phyloP scores from a whole-genome alignment of 768 basidiomycete species.

The Lactarius psammicola region DNA sequence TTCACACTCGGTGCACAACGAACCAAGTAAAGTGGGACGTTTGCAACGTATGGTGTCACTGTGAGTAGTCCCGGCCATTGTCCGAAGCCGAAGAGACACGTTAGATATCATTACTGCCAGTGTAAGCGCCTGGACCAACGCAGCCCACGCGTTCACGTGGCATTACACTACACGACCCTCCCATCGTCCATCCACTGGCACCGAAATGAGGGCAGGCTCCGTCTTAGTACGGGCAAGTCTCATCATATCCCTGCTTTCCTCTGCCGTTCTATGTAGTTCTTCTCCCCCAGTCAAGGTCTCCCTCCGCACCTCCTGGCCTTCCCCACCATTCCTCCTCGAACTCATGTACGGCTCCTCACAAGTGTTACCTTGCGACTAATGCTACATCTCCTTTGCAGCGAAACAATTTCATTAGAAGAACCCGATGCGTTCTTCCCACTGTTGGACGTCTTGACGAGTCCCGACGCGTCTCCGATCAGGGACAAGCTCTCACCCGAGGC shows the following conservation, averaged over 20 bases:
- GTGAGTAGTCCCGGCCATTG: too few species aligned
- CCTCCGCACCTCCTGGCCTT: slow-evolving; percentile 40
- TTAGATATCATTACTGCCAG: too few species aligned
- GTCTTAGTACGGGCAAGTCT: slow-evolving; percentile 9
- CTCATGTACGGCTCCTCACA: slow-evolving; percentile 10
- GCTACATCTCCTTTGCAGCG: slow-evolving; percentile 47
- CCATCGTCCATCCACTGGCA: too few species aligned
- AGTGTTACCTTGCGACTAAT: neutral
- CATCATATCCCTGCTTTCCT: slow-evolving; percentile 7
- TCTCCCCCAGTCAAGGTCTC: slow-evolving; percentile 39
- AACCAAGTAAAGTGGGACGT: too few species aligned
- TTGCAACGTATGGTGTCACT: too few species aligned
- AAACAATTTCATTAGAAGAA: slow-evolving; percentile 74
- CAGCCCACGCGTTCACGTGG: too few species aligned
- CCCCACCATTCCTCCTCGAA: slow-evolving; percentile 31
- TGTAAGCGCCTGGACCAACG: too few species aligned
- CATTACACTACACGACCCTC: too few species aligned
- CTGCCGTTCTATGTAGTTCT: slow-evolving; percentile 1
- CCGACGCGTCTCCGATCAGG: slow-evolving; percentile 40
- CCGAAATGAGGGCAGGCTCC: slow-evolving; percentile 6
- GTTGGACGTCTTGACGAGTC: slow-evolving; percentile 61
- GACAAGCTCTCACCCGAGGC: slow-evolving; percentile 47
- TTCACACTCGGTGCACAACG: too few species aligned
- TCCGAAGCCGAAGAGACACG: too few species aligned
- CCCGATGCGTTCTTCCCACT: slow-evolving; percentile 73